These are phyloP conservation scores for Penicillium psychrosexuale DNA, from an alignment of 2,329 filamentous ascomycete species.

Conservation along the genomic window DNA sequence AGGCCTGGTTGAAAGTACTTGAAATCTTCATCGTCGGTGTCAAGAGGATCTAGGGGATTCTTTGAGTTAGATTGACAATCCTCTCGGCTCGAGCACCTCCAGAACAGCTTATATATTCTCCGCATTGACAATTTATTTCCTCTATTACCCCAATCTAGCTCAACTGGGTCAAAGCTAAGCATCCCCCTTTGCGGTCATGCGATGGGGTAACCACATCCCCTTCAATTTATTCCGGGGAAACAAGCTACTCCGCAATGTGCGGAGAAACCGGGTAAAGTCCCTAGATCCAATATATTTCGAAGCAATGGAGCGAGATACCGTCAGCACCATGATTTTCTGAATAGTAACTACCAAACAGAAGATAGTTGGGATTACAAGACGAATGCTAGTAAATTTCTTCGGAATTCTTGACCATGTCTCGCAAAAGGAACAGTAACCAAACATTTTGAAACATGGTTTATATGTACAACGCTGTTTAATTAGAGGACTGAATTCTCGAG, in stretches of 20 bases:
- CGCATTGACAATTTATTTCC: background rate
- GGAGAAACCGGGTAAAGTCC: slow-evolving; percentile 7
- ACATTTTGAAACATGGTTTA: slow-evolving; percentile 15
- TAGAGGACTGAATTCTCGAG: background rate
- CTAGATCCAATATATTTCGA: background rate
- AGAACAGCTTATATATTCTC: background rate
- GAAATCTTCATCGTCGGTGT: slow-evolving; percentile 26
- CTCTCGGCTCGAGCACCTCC: background rate
- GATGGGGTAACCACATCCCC: slow-evolving; percentile 7
- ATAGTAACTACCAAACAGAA: background rate
- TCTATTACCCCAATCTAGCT: background rate
- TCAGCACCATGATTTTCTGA: background rate
- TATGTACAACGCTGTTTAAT: slow-evolving; percentile 23
- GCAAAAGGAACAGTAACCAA: slow-evolving; percentile 7
- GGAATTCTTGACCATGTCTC: background rate
- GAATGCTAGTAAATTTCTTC: background rate
- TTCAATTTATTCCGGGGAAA: slow-evolving; percentile 18
- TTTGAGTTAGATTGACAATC: background rate
- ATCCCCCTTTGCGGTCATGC: background rate
- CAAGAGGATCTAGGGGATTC: background rate
- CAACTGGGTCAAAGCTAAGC: background rate
- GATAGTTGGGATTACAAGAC: background rate
- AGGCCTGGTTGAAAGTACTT: slow-evolving; percentile 20
- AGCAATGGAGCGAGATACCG: background rate
- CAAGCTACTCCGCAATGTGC: slow-evolving; percentile 7